These are phyloP conservation scores for Fusarium oxysporum DNA, from an alignment of 2,329 filamentous ascomycete species.

Conservation along the genomic window DNA sequence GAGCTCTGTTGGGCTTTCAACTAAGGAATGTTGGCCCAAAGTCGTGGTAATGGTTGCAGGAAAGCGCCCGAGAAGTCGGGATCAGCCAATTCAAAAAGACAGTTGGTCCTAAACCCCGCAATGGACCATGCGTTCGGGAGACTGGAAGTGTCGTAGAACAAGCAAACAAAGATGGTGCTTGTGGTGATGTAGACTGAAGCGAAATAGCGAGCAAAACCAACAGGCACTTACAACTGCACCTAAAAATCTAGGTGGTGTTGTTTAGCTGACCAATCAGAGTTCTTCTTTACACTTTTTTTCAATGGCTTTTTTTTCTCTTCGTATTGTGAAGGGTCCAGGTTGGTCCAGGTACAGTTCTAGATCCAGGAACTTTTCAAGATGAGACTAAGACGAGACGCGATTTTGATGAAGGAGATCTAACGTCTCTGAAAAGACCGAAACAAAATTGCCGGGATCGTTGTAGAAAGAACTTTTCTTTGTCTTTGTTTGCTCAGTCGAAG, in stretches of 20 bases:
- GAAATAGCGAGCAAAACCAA: slow-evolving; percentile 6
- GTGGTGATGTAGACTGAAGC: slow-evolving; percentile 6
- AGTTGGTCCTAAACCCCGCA: slow-evolving; percentile 8
- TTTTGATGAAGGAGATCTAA: neutral
- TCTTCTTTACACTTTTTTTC: neutral
- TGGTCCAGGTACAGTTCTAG: neutral
- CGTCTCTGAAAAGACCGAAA: neutral
- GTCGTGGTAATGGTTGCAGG: neutral
- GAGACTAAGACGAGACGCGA: neutral
- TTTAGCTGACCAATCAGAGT: slow-evolving; percentile 23
- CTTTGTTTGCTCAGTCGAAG: slow-evolving; percentile 27
- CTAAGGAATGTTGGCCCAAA: slow-evolving; percentile 31
- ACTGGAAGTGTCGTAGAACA: slow-evolving; percentile 20
- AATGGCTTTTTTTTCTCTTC: slow-evolving; percentile 14
- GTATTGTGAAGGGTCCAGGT: slow-evolving; percentile 14
- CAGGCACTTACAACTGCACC: slow-evolving; percentile 24
- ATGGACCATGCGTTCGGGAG: slow-evolving; percentile 8
- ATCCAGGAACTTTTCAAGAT: neutral
- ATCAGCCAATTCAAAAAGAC: slow-evolving; percentile 8
- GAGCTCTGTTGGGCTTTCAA: slow-evolving; percentile 5
- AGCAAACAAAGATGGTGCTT: slow-evolving; percentile 20
- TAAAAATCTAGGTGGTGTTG: neutral
- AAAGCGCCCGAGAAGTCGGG: slow-evolving; percentile 4
- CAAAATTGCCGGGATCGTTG: slow-evolving; percentile 3
- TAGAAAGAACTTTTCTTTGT: slow-evolving; percentile 20